Base-by-base conservation (phyloP, 306 rosid genomes). In the Bauhinia variegata region DNA sequence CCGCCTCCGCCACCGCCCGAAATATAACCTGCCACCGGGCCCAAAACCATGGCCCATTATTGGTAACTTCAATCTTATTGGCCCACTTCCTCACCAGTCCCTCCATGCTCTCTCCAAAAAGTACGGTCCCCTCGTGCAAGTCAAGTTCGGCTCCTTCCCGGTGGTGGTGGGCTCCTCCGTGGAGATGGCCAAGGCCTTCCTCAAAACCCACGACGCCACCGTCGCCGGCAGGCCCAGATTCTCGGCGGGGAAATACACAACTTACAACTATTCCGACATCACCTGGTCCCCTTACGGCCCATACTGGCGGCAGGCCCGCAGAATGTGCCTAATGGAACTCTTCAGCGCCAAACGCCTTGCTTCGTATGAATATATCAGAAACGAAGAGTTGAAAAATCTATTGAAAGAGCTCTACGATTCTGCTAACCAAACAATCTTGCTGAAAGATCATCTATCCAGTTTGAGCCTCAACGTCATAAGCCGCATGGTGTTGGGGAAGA, bases 401-500 rank as follows among this genome's bases (percentile, higher is more conserved):
- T 72, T 87, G 0, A 77, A 19, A 3, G 82, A 60, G 0, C 42
- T 92, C 2, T 57, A 37, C 12, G 44, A 65, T 2, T 76, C 77
- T 0, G 33, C 78, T 0, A 72, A 79, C 19, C 36, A 30, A 48
- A 49, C 54, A 0, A 9, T 87, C 1, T 1, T 57, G 2, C n/a
- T 87, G 7, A 92, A 89, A 44, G 80, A 75, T 8, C 71, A 79
- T 1, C 96, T 92, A 15, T 56, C 90, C 0, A 75, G 28, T 5
- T 28, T 92, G 56, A 87, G 90, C 34, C 78, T 92, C 8, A 92
- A 92, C 49, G 90, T 92, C 12, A 89, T 92, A 9, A 92, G 96
- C 57, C 77, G 97, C 1, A 92, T 87, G 97, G 96, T 87, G 61
- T 46, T 92, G 39, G 97, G 97, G 23, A 92, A 83, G 62, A 92